Evolutionary conservation across 179 eudicot species (phyloP).

Genomic region (Camellia oleifera): DNA sequence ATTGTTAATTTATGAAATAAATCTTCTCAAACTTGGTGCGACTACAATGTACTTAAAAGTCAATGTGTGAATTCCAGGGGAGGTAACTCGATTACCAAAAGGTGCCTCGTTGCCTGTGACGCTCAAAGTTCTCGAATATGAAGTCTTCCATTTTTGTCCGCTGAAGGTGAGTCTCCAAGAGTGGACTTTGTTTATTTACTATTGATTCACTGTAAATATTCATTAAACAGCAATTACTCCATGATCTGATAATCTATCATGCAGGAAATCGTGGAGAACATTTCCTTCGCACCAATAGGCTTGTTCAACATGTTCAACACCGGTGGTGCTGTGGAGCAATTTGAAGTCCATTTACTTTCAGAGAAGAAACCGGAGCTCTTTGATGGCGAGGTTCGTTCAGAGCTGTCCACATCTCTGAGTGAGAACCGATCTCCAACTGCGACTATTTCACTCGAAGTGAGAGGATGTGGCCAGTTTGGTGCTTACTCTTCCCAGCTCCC

Average conservation of each 20-base stretch:
- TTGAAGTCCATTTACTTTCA: conserved; percentile 30
- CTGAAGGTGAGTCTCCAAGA: conserved; percentile 43
- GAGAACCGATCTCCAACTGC: conserved; percentile 35
- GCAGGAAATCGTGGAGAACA: conserved; percentile 59
- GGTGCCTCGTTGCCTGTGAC: conserved; percentile 76
- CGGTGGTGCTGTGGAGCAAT: conserved; percentile 76
- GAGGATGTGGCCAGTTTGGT: conserved; percentile 85
- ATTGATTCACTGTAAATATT: not conserved
- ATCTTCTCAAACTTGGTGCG: too few species aligned
- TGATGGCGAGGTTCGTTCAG: conserved; percentile 28
- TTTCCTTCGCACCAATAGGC: conserved; percentile 82
- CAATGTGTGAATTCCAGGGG: conserved; percentile 35
- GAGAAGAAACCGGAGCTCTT: conserved; percentile 18
- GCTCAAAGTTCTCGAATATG: conserved; percentile 78
- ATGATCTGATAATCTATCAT: not conserved
- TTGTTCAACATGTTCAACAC: conserved; percentile 80
- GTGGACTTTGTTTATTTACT: too few species aligned
- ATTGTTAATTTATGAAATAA: too few species aligned
- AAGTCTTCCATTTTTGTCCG: conserved; percentile 84
- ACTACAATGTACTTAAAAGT: too few species aligned
- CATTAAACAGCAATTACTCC: not conserved
- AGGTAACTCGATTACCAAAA: conserved; percentile 56
- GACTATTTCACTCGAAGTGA: conserved; percentile 49
- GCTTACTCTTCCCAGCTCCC: conserved; percentile 70
- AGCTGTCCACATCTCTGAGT: conserved; percentile 14